Evolutionary conservation across 305 asterid genomes (phyloP).

Genomic region (Fraxinus platypoda): DNA sequence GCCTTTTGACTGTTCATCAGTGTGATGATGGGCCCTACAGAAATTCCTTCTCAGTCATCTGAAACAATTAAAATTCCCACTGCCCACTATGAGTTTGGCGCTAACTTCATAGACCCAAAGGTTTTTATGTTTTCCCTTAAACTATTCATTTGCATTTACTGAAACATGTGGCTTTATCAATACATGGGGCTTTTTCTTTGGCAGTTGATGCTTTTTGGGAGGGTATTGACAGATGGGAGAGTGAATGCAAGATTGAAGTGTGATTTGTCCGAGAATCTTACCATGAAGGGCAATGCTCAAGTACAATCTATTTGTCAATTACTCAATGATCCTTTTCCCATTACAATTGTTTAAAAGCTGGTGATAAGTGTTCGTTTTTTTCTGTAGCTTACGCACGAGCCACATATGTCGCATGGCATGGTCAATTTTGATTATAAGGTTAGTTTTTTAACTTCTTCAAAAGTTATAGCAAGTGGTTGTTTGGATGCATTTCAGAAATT

Average conservation of each 20-base stretch:
- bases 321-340: neutral
- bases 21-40: constrained; percentile 94
- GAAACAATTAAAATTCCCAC: constrained; percentile 83
- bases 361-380: constrained; percentile 9
- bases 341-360: neutral
- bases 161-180: constrained; percentile 18
- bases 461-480: neutral
- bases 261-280: constrained; percentile 78
- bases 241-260: constrained; percentile 87
- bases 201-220: constrained; percentile 92
- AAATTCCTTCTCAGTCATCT: constrained; percentile 82
- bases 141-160: constrained; percentile 11
- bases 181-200: constrained; percentile 28
- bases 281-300: constrained; percentile 81
- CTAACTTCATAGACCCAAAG: constrained; percentile 88
- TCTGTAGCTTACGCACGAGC: constrained; percentile 78
- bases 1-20: constrained; percentile 40
- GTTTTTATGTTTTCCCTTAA: constrained; percentile 29
- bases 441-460: constrained; percentile 17
- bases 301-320: constrained; percentile 39
- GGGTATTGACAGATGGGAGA: constrained; percentile 91
- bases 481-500: constrained; percentile 4
- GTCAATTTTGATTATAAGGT: constrained; percentile 94
- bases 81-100: constrained; percentile 93
- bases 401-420: constrained; percentile 93